These are phyloP conservation scores for Trichomonascus vanleenenianus DNA, from an alignment of 805 yeast species.

Conservation along the genomic window DNA sequence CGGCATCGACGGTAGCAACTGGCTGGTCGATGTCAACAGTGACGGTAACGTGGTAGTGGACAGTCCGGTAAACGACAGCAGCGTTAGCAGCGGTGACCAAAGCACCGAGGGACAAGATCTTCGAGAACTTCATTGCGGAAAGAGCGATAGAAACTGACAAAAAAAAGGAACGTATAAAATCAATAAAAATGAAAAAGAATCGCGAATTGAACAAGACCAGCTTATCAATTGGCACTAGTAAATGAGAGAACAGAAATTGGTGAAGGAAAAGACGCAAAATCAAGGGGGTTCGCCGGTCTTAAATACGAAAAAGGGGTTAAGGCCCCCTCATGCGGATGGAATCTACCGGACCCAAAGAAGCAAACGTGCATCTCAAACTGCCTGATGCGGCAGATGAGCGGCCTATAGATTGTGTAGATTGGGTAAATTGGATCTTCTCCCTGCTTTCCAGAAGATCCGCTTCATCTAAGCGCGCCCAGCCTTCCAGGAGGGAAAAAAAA, in stretches of 20 bases:
- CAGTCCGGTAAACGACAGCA: slow-evolving; percentile 13
- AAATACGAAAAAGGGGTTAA: no score
- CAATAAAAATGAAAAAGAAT: background rate
- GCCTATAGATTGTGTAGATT: no score
- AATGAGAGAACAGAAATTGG: background rate
- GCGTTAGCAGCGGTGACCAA: slow-evolving; percentile 9
- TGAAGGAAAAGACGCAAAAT: background rate
- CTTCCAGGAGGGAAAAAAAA: background rate
- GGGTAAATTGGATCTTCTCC: no score
- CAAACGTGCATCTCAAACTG: no score
- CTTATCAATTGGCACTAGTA: slow-evolving; percentile 1
- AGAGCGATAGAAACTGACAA: background rate
- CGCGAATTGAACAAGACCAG: slow-evolving; percentile 2
- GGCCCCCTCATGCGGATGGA: no score
- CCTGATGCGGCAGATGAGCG: no score
- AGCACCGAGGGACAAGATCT: slow-evolving; percentile 13
- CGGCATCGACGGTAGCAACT: slow-evolving; percentile 2
- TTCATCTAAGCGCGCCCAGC: no score
- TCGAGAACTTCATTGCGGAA: slow-evolving; percentile 13
- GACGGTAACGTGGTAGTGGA: slow-evolving; percentile 14
- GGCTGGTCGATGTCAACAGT: slow-evolving; percentile 11
- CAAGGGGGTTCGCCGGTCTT: background rate
- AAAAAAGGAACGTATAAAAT: background rate
- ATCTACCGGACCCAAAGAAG: no score
- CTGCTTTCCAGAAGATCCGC: no score